Base-by-base conservation (phyloP, 495 filamentous ascomycete species). In the Aspergillus sclerotioniger region DNA sequence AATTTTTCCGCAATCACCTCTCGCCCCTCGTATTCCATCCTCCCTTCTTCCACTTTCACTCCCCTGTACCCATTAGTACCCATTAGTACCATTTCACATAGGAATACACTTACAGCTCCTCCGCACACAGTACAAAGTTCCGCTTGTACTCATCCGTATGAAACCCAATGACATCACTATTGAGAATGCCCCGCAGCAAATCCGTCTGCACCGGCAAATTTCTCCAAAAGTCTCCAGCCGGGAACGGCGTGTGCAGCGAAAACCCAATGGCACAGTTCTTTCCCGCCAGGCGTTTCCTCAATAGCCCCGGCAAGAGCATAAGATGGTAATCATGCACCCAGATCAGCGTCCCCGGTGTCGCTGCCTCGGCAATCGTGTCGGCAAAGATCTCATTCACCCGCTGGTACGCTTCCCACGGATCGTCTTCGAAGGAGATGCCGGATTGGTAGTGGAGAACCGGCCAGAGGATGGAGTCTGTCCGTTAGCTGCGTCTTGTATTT, bases 281-380 rank as follows among this genome's bases (percentile, higher is more conserved):
- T 4, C 67, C 67, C 65, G 84, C 81, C 31, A 89, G 77, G 62
- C 91, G 88, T 51, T 94, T 84, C 54, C 93, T 87, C 53, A 98
- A 77, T 83, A 96, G 88, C 56, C 84, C 77, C 0, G 93, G 93
- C 17, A 98, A 76, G 2, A 98, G 82, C 89, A 98, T 93, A 51
- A 96, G 77, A 72, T 98, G 93, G 69, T 96, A 98, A 70, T 98
- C 93, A 68, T 98, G 93, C 0, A 98, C 87, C 93, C 93, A 98
- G 65, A 98, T 87, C 44, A 96, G 68, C 62, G 92, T 89, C 39
- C 90, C 91, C 53, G 88, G 84, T 60, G 87, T 78, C 0, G 91
- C 87, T 58, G 88, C 81, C 50, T 85, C 80, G 8, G 85, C 80
- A 54, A 98, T 81, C 0, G 82, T 79, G 70, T 90, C 87, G 19